A percentile compares a stretch with the other conserved stretches of the same genome.
These are phyloP conservation scores for Geranium incanum DNA, from an alignment of 441 rosid species.

Conservation along the genomic window DNA sequence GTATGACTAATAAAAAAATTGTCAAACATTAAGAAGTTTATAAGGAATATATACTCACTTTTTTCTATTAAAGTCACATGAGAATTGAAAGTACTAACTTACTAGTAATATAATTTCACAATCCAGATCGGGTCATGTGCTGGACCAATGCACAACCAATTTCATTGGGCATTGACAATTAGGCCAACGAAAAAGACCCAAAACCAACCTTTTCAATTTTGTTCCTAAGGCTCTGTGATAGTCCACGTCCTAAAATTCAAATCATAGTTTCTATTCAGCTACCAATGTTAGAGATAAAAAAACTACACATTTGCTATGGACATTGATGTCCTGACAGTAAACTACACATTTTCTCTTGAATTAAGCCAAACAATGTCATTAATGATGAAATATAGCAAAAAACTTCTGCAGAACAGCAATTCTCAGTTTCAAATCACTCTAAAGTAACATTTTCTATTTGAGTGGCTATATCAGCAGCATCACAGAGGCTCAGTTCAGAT, in stretches of 20 bases:
- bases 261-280: conserved; percentile 1
- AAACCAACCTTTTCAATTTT: background rate
- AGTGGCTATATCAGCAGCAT: conserved; percentile 32
- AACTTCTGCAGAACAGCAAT: background rate
- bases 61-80: too few species aligned
- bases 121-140: background rate
- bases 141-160: background rate
- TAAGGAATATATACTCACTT: too few species aligned
- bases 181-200: conserved; percentile 9
- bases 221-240: conserved; percentile 1
- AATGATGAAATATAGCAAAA: background rate
- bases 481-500: conserved; percentile 30
- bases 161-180: background rate
- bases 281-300: background rate
- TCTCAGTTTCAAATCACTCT: conserved; percentile 24
- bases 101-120: background rate
- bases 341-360: too few species aligned
- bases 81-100: too few species aligned
- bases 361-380: background rate
- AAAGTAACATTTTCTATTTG: conserved; percentile 46
- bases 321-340: too few species aligned
- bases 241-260: background rate
- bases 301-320: too few species aligned
- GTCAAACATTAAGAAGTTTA: too few species aligned
- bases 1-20: too few species aligned